phyloP scores from a whole-genome alignment of 345 rosid species.

The Corymbia maculata region DNA sequence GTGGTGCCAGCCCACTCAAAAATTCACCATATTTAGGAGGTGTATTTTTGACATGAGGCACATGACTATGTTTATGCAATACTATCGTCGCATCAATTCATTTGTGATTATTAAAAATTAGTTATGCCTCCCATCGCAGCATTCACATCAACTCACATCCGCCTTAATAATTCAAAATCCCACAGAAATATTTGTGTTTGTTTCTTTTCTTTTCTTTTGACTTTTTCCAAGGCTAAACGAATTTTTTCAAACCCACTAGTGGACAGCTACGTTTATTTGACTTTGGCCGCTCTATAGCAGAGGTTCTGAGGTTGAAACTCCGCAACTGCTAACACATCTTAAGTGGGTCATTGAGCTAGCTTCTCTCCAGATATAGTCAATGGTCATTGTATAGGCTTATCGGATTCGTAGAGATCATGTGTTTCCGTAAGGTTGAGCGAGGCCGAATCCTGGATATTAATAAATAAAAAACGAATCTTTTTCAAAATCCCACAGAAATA shows the following conservation, averaged over 20 bases:
- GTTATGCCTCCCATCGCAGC: not conserved
- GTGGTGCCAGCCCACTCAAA: not conserved
- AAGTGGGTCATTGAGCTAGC: too few relatives aligned
- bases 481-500: not conserved
- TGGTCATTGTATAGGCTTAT: too few relatives aligned
- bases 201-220: too few relatives aligned
- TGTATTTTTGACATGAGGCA: not conserved
- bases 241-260: not conserved
- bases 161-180: not conserved
- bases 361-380: too few relatives aligned
- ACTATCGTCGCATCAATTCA: not conserved
- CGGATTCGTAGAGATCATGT: too few relatives aligned
- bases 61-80: not conserved
- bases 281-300: too few relatives aligned
- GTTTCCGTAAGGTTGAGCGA: too few relatives aligned
- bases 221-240: not conserved
- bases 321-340: too few relatives aligned
- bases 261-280: too few relatives aligned
- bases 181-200: not conserved
- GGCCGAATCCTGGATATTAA: too few relatives aligned
- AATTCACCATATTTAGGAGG: not conserved
- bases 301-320: too few relatives aligned
- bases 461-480: not conserved
- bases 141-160: not conserved
- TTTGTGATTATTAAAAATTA: not conserved